phyloP scores from a whole-genome alignment of 176 grass and related monocot genomes.

The Eragrostis curvula region DNA sequence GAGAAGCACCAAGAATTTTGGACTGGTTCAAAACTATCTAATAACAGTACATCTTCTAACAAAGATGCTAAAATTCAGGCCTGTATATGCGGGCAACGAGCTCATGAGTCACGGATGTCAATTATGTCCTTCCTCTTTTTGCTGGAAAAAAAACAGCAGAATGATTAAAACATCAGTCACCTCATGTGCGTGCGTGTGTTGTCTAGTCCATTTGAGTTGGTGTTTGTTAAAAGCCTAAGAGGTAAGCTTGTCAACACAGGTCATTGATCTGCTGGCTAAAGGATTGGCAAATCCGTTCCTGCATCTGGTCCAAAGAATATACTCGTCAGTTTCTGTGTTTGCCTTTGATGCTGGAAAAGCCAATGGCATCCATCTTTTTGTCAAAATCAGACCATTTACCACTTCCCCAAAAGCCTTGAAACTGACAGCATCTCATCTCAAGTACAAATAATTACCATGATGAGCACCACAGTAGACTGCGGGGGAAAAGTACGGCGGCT shows the following conservation, averaged over 20 bases:
- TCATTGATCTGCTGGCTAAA: slow-evolving; percentile 46
- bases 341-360: slow-evolving; percentile 40
- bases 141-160: slow-evolving; percentile 41
- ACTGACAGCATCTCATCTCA: slow-evolving; percentile 40
- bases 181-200: slow-evolving; percentile 60
- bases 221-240: slow-evolving; percentile 42
- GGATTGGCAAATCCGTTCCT: slow-evolving; percentile 50
- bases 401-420: slow-evolving; percentile 43
- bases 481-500: slow-evolving; percentile 42
- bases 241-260: slow-evolving; percentile 30
- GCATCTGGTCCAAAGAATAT: slow-evolving; percentile 35
- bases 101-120: slow-evolving; percentile 23
- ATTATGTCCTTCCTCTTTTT: neutral
- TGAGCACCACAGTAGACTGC: slow-evolving; percentile 47
- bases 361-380: slow-evolving; percentile 48
- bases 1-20: neutral
- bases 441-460: slow-evolving; percentile 56
- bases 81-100: neutral
- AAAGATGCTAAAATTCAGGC: slow-evolving; percentile 31
- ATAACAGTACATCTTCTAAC: neutral
- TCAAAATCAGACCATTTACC: slow-evolving; percentile 56
- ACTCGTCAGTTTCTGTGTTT: slow-evolving; percentile 41
- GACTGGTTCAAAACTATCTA: neutral
- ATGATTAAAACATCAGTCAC: slow-evolving; percentile 57
- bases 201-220: slow-evolving; percentile 39